A percentile compares a stretch with the other conserved stretches of the same genome.
phyloP scores from a whole-genome alignment of 1,139 yeast genomes.

The Magnusiomyces clavatus region DNA sequence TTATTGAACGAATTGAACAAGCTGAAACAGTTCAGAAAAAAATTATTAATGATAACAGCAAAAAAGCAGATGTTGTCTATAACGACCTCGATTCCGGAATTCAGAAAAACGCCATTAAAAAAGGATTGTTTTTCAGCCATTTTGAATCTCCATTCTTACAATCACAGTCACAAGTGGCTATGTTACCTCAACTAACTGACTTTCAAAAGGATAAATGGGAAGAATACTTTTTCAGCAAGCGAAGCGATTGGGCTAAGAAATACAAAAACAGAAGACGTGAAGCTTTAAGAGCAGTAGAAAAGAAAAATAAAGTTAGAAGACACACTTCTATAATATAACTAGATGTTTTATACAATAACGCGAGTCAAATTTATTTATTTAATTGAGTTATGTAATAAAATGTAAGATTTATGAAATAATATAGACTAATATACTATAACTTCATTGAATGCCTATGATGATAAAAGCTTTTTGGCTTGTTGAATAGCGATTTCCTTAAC shows the following conservation, averaged over 20 bases:
- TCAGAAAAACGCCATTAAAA: slow-evolving; percentile 4
- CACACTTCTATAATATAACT: slow-evolving; percentile 9
- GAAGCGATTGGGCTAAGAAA: slow-evolving; percentile 74
- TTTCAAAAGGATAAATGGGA: slow-evolving; percentile 52
- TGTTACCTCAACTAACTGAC: slow-evolving; percentile 32
- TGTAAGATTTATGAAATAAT: too few relatives aligned
- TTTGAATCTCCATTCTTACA: slow-evolving; percentile 75
- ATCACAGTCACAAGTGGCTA: slow-evolving; percentile 73
- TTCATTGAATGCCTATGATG: too few relatives aligned
- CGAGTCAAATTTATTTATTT: background rate
- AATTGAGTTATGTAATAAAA: too few relatives aligned
- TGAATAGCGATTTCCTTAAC: too few relatives aligned
- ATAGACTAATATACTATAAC: too few relatives aligned
- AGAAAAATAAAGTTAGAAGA: slow-evolving; percentile 23
- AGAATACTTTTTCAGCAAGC: slow-evolving; percentile 69
- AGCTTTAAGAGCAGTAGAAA: slow-evolving; percentile 51
- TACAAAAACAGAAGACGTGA: slow-evolving; percentile 73
- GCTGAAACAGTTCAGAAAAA: slow-evolving; percentile 28
- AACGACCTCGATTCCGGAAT: slow-evolving; percentile 7
- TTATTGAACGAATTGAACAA: slow-evolving; percentile 13
- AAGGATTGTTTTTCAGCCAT: slow-evolving; percentile 77
- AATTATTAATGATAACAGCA: slow-evolving; percentile 25
- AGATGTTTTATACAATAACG: background rate
- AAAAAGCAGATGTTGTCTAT: slow-evolving; percentile 35
- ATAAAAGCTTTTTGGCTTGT: too few relatives aligned